These are phyloP conservation scores for Penicillium sclerotigenum DNA, from an alignment of 2,329 filamentous ascomycete genomes.

Conservation along the genomic window DNA sequence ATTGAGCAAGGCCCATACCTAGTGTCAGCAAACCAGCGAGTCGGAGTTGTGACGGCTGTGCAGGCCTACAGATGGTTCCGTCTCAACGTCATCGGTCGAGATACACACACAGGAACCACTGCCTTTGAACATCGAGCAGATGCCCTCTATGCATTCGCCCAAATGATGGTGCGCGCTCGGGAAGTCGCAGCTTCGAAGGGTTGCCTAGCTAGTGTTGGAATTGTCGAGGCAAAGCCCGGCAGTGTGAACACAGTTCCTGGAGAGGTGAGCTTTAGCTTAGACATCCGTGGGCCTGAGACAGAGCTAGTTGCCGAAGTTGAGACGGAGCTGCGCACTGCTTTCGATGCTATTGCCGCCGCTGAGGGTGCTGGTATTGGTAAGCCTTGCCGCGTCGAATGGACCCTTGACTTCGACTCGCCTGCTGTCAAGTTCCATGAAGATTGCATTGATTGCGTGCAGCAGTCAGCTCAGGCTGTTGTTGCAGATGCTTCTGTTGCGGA, in stretches of 20 bases:
- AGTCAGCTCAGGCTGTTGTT: conserved; percentile 57
- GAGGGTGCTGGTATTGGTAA: conserved; percentile 53
- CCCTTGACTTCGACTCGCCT: conserved; percentile 58
- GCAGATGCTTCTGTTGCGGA: conserved; percentile 45
- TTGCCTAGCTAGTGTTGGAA: conserved; percentile 67
- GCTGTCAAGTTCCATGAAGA: conserved; percentile 64
- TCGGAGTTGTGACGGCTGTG: conserved; percentile 69
- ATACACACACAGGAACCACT: conserved; percentile 73
- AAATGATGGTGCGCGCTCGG: conserved; percentile 65
- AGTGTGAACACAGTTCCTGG: conserved; percentile 73
- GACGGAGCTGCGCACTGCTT: conserved; percentile 55
- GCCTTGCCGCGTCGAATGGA: conserved; percentile 56
- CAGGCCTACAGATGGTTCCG: conserved; percentile 75
- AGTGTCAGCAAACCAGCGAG: conserved; percentile 59
- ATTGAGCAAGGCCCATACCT: conserved; percentile 81
- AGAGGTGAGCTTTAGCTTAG: conserved; percentile 63
- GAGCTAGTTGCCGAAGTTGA: conserved; percentile 58
- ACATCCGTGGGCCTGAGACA: conserved; percentile 61
- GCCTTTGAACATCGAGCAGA: conserved; percentile 65
- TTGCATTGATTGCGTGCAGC: conserved; percentile 63
- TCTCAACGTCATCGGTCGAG: conserved; percentile 62
- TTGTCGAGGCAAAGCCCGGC: conserved; percentile 63
- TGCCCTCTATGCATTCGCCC: conserved; percentile 63
- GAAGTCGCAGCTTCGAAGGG: conserved; percentile 58
- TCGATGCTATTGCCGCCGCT: conserved; percentile 57